Evolutionary conservation across 176 grass and related monocot species (phyloP), one percentile per base, ranked within the genome.

Genomic region (Aegilops longissima): DNA sequence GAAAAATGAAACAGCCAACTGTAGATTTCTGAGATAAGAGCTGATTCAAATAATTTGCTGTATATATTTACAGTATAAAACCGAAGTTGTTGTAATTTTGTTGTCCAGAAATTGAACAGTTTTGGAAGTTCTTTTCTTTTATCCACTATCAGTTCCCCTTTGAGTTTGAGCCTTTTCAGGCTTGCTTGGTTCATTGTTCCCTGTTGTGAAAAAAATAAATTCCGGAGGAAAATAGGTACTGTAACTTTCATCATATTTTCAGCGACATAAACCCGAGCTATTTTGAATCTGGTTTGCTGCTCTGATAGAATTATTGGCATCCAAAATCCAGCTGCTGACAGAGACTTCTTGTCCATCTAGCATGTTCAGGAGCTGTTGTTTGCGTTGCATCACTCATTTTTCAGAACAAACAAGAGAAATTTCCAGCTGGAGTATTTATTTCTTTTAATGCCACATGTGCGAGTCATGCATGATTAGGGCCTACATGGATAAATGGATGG

Each of bases 31-130:
- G 16, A 1, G 56, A 71, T 7, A 4, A 12, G 14, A 58, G 8
- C 18, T 54, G 23, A 38, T 64, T 10, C 74, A 88, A 45, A 4
- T 45, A 11, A 45, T 45, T 45, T 45, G 42, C 42, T 45, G 11
- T 45, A 12, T 2, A 45, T 45, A 45, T 45, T 45, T 45, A 45
- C 42, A 45, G 42, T 45, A 12, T 12, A 45, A 45, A 45, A 3
- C 42, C 11, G 16, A 65, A 84, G 63, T 84, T 56, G 61, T 30
- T 40, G 39, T 40, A 40, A 40, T 40, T 40, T 40, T 40, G 39
- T 40, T 65, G 39, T 76, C 38, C 62, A 80, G 21, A 80, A 61
- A 39, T 61, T 16, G 16, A 75, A 80, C 36, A 85, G 78, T 88
- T 67, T 88, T 70, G 45, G 47, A 5, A 74, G 71, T 47, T 74